Evolutionary conservation across 148 eudicot species (phyloP), one percentile per base, ranked within the genome.

Genomic region (Oxyria digyna): DNA sequence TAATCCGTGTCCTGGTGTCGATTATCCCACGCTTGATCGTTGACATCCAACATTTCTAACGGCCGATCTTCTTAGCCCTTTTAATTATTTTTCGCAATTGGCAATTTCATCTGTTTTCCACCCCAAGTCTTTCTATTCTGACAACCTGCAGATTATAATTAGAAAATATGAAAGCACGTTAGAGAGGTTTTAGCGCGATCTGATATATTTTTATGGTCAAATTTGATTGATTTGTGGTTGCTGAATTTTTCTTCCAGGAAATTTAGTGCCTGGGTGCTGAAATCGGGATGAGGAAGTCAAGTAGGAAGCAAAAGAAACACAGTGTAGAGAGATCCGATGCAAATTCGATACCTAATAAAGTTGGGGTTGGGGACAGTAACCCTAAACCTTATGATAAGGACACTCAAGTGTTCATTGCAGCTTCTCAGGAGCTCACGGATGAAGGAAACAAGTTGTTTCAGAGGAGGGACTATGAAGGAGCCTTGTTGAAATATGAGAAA

Each of bases 361-460:
- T 68, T 67, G 81, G 67, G 71, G 41, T 59, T 21, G 70, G 62
- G 37, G 84, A 79, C 17, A 76, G 62, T 74, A 85, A 82, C 63
- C 81, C 79, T 1, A 84, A 71, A 80, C 74, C 68, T 12, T 82
- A 78, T 48, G 96, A 93, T 67, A 74, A 87, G 43, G 99, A 94
- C 57, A 81, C 91, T 4, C 82, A 73, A 9, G 78, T 85, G 1
- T 91, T 94, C 80, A 80, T 88, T 75, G 80, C 86, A 7, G 81
- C 85, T 83, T 78, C 99, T 0, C 85, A 84, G 68, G 86, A 87
- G 37, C 73, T 91, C 73, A 94, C 85, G 71, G 96, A 88, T 31
- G 99, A 94, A 67, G 99, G 99, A 57, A 94, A 94, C 71, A 88
- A 76, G 81, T 72, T 91, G 74, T 94, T 94, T 81, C 97, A 88